Percentiles rank a stretch among this genome's conserved stretches.
Evolutionary conservation across 2,329 filamentous ascomycete genomes (phyloP).

Genomic region (Uncinocarpus reesii): DNA sequence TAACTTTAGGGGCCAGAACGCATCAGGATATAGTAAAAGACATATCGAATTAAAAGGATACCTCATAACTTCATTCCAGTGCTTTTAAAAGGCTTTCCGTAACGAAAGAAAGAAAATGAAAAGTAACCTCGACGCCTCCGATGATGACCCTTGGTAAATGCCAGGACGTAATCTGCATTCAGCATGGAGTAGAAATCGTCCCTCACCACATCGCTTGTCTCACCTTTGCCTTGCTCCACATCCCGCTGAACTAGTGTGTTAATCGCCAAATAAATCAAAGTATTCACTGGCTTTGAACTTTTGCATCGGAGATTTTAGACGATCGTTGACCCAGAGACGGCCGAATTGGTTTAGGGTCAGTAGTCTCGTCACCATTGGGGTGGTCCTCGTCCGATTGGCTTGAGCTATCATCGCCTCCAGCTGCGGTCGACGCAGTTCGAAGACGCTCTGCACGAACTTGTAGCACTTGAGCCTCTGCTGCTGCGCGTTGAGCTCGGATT

Average conservation of each 20-base stretch:
- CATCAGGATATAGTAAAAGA: constrained; percentile 9
- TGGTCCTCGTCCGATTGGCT: constrained; percentile 42
- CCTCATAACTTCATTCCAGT: constrained; percentile 11
- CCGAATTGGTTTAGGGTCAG: constrained; percentile 11
- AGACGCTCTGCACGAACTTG: constrained; percentile 36
- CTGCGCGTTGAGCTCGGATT: constrained; percentile 63
- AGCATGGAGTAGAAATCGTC: constrained; percentile 1
- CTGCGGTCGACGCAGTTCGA: constrained; percentile 32
- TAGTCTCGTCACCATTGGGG: constrained; percentile 1
- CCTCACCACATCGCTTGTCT: not conserved
- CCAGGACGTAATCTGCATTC: constrained; percentile 11
- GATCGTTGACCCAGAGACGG: constrained; percentile 12
- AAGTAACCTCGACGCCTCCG: constrained; percentile 10
- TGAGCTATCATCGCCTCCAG: constrained; percentile 36
- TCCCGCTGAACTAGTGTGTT: not conserved
- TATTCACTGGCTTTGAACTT: not conserved
- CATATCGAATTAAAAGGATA: constrained; percentile 15
- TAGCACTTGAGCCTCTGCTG: constrained; percentile 46
- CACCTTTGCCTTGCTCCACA: not conserved
- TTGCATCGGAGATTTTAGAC: constrained; percentile 10
- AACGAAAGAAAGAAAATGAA: constrained; percentile 14
- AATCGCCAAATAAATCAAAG: not conserved
- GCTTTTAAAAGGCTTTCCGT: constrained; percentile 3
- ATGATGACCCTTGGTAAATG: constrained; percentile 11
- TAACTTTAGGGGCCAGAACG: constrained; percentile 10